These are phyloP conservation scores for Fusarium praegraminearum DNA, from an alignment of 2,329 filamentous ascomycete genomes.

Conservation along the genomic window DNA sequence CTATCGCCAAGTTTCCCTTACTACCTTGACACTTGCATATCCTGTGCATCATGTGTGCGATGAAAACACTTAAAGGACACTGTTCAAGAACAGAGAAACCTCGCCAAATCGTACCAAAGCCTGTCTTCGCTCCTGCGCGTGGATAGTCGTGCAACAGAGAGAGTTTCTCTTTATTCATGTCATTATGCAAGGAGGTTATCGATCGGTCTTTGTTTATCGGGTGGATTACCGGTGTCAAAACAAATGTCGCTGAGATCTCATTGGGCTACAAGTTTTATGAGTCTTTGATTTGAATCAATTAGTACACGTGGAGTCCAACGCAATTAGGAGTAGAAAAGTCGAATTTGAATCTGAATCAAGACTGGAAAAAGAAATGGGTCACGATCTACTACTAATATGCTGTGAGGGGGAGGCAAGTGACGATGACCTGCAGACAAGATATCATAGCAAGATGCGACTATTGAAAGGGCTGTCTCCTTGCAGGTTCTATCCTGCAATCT, in stretches of 20 bases:
- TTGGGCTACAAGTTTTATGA: conserved; percentile 35
- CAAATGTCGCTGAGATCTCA: conserved; percentile 13
- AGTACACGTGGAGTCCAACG: conserved; percentile 42
- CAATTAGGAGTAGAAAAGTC: conserved; percentile 24
- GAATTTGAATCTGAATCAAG: conserved; percentile 30
- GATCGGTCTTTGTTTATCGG: not conserved
- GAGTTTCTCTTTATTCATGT: not conserved
- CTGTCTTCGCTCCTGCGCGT: conserved; percentile 20
- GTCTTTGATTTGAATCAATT: conserved; percentile 24
- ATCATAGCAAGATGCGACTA: not conserved
- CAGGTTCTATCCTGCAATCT: not conserved
- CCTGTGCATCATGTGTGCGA: conserved; percentile 14
- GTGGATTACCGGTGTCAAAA: conserved; percentile 18
- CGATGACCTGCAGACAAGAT: conserved; percentile 24
- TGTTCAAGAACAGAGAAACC: not conserved
- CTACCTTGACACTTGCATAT: conserved; percentile 3
- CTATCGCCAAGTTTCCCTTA: conserved; percentile 9
- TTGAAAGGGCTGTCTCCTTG: conserved; percentile 13
- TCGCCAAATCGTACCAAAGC: conserved; percentile 6
- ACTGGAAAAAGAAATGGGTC: conserved; percentile 20
- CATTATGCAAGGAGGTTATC: conserved; percentile 29
- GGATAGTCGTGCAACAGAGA: conserved; percentile 23
- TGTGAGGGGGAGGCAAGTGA: conserved; percentile 33
- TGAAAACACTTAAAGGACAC: conserved; percentile 16
- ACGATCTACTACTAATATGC: conserved; percentile 29